These are phyloP conservation scores for Chlamydomonas schloesseri DNA, from an alignment of 139 green algal genomes.

Conservation along the genomic window DNA sequence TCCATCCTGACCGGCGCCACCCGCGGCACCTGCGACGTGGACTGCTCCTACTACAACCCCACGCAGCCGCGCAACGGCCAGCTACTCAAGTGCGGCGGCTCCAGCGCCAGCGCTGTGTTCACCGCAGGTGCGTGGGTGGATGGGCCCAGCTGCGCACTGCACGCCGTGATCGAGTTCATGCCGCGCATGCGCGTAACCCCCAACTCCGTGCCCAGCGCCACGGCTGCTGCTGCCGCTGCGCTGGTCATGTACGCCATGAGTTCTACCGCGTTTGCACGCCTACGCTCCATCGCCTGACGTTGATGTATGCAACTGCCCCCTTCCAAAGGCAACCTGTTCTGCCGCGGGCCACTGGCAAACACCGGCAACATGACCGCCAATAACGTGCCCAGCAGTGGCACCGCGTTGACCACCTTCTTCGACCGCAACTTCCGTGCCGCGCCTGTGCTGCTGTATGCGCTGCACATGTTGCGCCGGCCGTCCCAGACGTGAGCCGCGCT, in stretches of 20 bases:
- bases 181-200: too few relatives aligned
- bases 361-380: not conserved
- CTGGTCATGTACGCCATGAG: too few relatives aligned
- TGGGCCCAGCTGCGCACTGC: too few relatives aligned
- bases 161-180: too few relatives aligned
- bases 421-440: not conserved
- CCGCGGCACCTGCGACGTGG: not conserved
- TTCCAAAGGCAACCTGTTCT: not conserved
- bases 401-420: not conserved
- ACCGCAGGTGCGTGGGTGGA: not conserved
- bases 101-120: not conserved
- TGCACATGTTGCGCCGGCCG: not conserved
- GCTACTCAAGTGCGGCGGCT: not conserved
- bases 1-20: not conserved
- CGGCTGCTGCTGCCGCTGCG: too few relatives aligned
- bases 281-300: not conserved
- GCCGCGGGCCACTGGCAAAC: not conserved
- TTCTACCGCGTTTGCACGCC: too few relatives aligned
- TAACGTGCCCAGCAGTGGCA: not conserved
- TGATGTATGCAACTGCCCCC: too few relatives aligned
- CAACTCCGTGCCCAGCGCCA: too few relatives aligned
- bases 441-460: not conserved
- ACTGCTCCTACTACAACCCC: not conserved
- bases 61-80: not conserved
- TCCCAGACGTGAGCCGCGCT: not conserved